A percentile compares a stretch with the other conserved stretches of the same genome.
phyloP scores from a whole-genome alignment of 2,329 filamentous ascomycete species.

The Fusarium xylarioides region DNA sequence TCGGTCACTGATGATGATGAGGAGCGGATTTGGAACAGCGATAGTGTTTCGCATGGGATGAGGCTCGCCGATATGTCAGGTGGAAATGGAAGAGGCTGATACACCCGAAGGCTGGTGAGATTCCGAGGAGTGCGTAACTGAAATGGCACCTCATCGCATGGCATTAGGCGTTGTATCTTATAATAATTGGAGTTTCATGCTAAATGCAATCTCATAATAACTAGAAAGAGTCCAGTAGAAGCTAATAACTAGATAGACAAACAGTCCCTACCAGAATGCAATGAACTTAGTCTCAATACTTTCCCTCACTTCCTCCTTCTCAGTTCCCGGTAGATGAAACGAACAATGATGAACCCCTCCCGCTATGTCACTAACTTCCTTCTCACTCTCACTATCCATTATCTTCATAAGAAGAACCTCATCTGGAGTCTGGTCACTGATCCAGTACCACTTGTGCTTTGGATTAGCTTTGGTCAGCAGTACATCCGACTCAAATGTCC shows the following conservation, averaged over 20 bases:
- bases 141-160: too few relatives aligned
- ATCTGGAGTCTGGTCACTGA: background rate
- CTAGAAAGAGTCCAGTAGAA: fast-evolving
- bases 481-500: background rate
- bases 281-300: background rate
- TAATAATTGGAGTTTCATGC: background rate
- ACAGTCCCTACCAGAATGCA: background rate
- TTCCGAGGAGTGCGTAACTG: too few relatives aligned
- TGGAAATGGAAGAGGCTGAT: too few relatives aligned
- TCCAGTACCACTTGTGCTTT: background rate
- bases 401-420: background rate
- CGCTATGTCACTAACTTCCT: background rate
- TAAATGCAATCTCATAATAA: background rate
- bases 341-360: background rate
- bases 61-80: too few relatives aligned
- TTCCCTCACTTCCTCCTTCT: background rate
- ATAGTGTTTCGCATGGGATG: too few relatives aligned
- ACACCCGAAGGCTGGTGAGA: too few relatives aligned
- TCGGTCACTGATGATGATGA: too few relatives aligned
- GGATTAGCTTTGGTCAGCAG: background rate
- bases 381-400: background rate
- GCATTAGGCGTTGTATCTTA: background rate
- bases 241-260: fast-evolving
- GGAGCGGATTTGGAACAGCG: too few relatives aligned
- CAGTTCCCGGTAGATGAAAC: background rate